Base-by-base conservation (phyloP, 257 asterid genomes). In the Nicotiana paniculata region DNA sequence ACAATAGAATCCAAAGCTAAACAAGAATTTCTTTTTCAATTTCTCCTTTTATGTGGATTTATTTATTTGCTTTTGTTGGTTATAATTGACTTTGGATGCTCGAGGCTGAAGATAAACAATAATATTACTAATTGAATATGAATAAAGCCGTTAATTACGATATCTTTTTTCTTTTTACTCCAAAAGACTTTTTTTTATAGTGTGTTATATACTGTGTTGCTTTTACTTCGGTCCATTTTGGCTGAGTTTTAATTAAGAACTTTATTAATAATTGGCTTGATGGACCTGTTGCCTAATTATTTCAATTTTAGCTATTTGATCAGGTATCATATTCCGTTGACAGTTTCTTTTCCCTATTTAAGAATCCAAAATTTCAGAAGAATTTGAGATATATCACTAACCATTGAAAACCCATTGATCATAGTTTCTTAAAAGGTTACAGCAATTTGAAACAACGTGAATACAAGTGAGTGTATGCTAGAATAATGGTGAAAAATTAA, bases 51-150 rank as follows among this genome's bases (percentile, higher is more conserved):
- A 3, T 55, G 51, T 53, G 4, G 33, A 32, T 16, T 33, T 15
- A 18, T 6, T 61, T 61, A 61, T 16, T 33, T 28, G 26, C 28
- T 33, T 32, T 66, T 33, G 15, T 32, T 66, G 75, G 26, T 66
- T 48, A 76, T 53, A 39, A 39, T 67, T 81, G 80, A 85, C 85
- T 77, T 85, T 77, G 83, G 77, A 85, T 85, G 46, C 87, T 85
- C 77, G 59, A 33, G 57, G 68, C 12, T 55, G 24, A 78, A 55
- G 4, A 58, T 21, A 9, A 17, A 70, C 59, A 78, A 55, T n/a
- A 12, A 21, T 24, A 11, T 33, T 58, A 77, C 5, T 57, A 16
- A 77, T 26, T 58, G 37, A 33, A 65, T 64, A 9, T 26, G 26
- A n/a, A 5, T 43, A 85, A 81, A 85, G 85, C 83, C 87, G 48